phyloP scores from a whole-genome alignment of 768 basidiomycete species.

The Mycena vulgaris region DNA sequence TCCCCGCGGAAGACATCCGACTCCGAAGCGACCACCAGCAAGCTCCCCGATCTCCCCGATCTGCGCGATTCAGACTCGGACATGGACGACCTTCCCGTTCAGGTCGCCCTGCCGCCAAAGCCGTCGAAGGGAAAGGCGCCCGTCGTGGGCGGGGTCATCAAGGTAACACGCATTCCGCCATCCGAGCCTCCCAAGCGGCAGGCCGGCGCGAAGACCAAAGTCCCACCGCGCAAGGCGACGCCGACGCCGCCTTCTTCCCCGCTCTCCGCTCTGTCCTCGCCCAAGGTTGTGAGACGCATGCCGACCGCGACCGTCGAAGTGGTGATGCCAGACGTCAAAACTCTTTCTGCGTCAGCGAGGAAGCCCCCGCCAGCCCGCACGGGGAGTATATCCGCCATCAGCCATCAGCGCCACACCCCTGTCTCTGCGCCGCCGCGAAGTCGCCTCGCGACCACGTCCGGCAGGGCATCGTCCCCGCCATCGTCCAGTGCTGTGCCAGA shows the following conservation, averaged over 20 bases:
- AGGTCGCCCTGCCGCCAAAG: neutral
- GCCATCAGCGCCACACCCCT: slow-evolving; percentile 16
- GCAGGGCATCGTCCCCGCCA: slow-evolving; percentile 27
- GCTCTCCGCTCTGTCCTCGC: slow-evolving; percentile 10
- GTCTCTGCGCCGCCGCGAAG: slow-evolving; percentile 30
- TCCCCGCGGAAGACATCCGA: slow-evolving; percentile 18
- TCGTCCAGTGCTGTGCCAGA: slow-evolving; percentile 33
- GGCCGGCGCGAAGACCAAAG: neutral
- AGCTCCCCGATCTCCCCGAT: neutral
- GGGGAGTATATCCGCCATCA: slow-evolving; percentile 2
- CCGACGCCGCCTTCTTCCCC: slow-evolving; percentile 36
- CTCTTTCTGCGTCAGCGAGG: slow-evolving; percentile 10
- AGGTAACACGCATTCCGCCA: neutral
- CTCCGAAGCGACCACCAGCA: neutral
- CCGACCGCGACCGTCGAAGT: slow-evolving; percentile 16
- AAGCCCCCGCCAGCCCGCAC: slow-evolving; percentile 15
- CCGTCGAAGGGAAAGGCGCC: slow-evolving; percentile 2
- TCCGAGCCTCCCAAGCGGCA: neutral
- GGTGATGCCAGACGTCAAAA: neutral
- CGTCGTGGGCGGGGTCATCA: neutral
- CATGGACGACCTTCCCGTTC: slow-evolving; percentile 6
- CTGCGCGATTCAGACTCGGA: slow-evolving; percentile 23
- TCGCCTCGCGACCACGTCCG: neutral
- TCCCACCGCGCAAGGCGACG: slow-evolving; percentile 6
- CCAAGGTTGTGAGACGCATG: slow-evolving; percentile 2